Percentiles rank a stretch among this genome's conserved stretches.
These are phyloP conservation scores for Phytophthora nicotianae DNA, from an alignment of 352 stramenopile species.

Conservation along the genomic window DNA sequence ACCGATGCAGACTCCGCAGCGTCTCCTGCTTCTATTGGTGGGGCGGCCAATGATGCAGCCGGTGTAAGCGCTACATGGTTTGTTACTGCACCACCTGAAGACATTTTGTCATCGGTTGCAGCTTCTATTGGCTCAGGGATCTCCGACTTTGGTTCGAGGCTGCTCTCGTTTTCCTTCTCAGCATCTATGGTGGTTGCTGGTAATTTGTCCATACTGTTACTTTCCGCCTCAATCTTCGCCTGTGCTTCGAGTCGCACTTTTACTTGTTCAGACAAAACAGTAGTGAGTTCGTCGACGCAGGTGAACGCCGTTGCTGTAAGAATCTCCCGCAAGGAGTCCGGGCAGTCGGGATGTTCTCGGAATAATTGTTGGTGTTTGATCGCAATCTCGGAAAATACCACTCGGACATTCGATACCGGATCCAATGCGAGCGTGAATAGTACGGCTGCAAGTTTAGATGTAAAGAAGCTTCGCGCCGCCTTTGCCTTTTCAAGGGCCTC, in stretches of 20 bases:
- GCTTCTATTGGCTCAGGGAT: neutral
- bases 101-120: constrained; percentile 6
- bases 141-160: constrained; percentile 10
- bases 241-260: constrained; percentile 20
- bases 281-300: constrained; percentile 37
- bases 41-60: constrained; percentile 5
- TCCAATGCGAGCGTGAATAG: constrained; percentile 73
- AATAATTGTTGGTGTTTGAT: constrained; percentile 53
- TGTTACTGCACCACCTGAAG: constrained; percentile 6
- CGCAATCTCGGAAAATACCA: constrained; percentile 59
- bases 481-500: constrained; percentile 12
- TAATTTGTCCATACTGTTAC: constrained; percentile 5
- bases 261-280: constrained; percentile 28
- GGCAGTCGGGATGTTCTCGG: constrained; percentile 35
- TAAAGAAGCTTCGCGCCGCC: constrained; percentile 48
- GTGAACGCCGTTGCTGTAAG: constrained; percentile 28
- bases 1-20: constrained; percentile 17
- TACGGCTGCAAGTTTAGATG: constrained; percentile 40
- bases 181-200: constrained; percentile 4
- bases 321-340: constrained; percentile 29
- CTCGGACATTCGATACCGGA: constrained; percentile 75
- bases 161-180: constrained; percentile 10
- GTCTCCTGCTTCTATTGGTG: constrained; percentile 32
- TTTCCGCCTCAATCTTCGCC: constrained; percentile 14
- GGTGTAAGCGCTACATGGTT: constrained; percentile 3